phyloP scores from a whole-genome alignment of 192 early-diverging fungal genomes.

The Diversispora epigaea region DNA sequence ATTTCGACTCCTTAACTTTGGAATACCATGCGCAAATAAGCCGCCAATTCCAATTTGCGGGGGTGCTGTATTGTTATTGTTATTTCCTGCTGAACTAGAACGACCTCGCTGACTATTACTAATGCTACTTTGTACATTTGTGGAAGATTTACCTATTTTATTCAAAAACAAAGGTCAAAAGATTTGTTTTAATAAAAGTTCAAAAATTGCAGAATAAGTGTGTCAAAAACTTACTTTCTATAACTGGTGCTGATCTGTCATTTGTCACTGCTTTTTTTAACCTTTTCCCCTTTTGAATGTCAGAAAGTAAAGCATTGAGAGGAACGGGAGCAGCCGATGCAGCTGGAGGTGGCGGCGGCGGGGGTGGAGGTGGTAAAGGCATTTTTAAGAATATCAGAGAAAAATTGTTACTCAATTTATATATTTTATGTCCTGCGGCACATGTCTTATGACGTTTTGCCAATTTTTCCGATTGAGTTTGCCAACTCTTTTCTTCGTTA shows the following conservation, averaged over 20 bases:
- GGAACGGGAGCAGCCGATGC: slow-evolving; percentile 40
- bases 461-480: no score
- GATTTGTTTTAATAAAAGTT: no score
- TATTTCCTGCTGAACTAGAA: slow-evolving; percentile 35
- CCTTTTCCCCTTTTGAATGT: slow-evolving; percentile 70
- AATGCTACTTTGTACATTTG: slow-evolving; percentile 23
- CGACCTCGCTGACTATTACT: slow-evolving; percentile 21
- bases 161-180: background rate
- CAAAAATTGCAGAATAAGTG: no score
- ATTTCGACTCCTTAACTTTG: slow-evolving; percentile 58
- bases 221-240: slow-evolving; percentile 22
- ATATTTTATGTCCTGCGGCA: no score
- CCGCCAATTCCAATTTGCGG: slow-evolving; percentile 53
- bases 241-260: slow-evolving; percentile 63
- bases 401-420: no score
- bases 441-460: no score
- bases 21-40: slow-evolving; percentile 63
- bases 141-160: slow-evolving; percentile 5
- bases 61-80: slow-evolving; percentile 30
- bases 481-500: no score
- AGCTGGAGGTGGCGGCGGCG: slow-evolving; percentile 46
- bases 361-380: slow-evolving; percentile 48
- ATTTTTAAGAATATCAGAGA: slow-evolving; percentile 6
- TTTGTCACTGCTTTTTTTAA: slow-evolving; percentile 73
- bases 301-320: slow-evolving; percentile 55